These are phyloP conservation scores for Saturnispora dispora DNA, from an alignment of 805 yeast genomes.

Conservation along the genomic window DNA sequence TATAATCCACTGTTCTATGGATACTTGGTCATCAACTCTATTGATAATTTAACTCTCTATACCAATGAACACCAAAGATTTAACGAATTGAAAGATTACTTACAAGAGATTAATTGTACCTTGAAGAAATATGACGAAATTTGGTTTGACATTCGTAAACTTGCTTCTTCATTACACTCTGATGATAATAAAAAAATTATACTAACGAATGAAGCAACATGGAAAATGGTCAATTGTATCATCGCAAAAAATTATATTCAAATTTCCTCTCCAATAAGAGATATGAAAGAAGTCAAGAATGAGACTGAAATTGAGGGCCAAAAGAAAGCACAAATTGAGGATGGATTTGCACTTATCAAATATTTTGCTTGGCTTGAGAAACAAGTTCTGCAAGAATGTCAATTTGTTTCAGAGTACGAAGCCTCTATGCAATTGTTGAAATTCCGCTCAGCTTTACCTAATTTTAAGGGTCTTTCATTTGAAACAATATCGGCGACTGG, in stretches of 20 bases:
- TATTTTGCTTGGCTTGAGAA: conserved; percentile 54
- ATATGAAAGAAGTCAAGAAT: conserved; percentile 45
- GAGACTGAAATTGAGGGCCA: conserved; percentile 42
- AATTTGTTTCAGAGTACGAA: conserved; percentile 50
- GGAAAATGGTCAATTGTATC: conserved; percentile 55
- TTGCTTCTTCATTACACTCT: conserved; percentile 24
- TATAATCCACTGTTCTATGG: conserved; percentile 47
- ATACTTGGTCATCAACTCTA: conserved; percentile 39
- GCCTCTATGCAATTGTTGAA: conserved; percentile 53
- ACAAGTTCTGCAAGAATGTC: conserved; percentile 33
- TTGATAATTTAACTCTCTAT: conserved; percentile 30
- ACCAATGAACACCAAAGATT: conserved; percentile 35
- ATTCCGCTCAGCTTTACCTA: conserved; percentile 43
- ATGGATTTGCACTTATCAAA: conserved; percentile 45
- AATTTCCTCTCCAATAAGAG: conserved; percentile 49
- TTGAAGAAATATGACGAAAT: conserved; percentile 37
- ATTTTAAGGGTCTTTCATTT: conserved; percentile 58
- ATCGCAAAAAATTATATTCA: conserved; percentile 30
- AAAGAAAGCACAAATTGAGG: conserved; percentile 44
- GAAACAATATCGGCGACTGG: conserved; percentile 71
- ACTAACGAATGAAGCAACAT: conserved; percentile 51
- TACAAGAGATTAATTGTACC: conserved; percentile 35
- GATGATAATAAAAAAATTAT: conserved; percentile 27
- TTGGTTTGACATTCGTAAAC: conserved; percentile 34
- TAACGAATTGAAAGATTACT: conserved; percentile 28